phyloP scores from a whole-genome alignment of 495 filamentous ascomycete species.

The Aspergillus mulundensis region DNA sequence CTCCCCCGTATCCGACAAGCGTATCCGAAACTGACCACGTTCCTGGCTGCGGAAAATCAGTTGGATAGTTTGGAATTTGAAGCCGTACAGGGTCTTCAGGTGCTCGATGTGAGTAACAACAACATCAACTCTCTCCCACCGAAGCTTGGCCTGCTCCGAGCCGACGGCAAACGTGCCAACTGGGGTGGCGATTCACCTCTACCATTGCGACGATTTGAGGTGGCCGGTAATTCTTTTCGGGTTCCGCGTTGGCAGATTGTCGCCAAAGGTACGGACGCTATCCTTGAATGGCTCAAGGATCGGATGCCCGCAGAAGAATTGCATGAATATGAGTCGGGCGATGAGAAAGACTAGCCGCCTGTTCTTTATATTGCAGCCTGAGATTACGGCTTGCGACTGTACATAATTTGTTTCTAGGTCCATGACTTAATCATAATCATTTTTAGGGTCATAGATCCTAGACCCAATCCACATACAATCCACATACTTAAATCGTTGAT shows the following conservation, averaged over 20 bases:
- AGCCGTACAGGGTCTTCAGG: constrained; percentile 64
- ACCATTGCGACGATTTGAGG: constrained; percentile 52
- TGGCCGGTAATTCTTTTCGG: constrained; percentile 76
- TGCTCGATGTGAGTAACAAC: constrained; percentile 78
- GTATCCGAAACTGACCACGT: constrained; percentile 63
- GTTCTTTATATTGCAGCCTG: neutral
- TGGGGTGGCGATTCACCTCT: constrained; percentile 35
- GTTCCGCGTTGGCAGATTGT: constrained; percentile 85
- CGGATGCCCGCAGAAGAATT: constrained; percentile 66
- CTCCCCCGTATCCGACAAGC: constrained; percentile 53
- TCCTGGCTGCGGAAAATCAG: constrained; percentile 74
- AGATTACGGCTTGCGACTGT: neutral
- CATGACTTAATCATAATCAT: constrained; percentile 1
- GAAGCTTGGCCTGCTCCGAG: constrained; percentile 65
- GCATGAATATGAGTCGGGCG: constrained; percentile 32
- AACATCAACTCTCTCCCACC: constrained; percentile 74
- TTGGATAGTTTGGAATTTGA: constrained; percentile 69
- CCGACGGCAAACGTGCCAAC: constrained; percentile 40
- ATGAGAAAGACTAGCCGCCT: constrained; percentile 6
- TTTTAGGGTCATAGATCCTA: neutral
- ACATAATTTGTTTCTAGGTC: constrained; percentile 11
- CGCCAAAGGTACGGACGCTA: constrained; percentile 81
- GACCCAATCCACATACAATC: neutral
- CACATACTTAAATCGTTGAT: neutral
- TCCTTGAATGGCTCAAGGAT: constrained; percentile 78